A percentile compares a stretch with the other conserved stretches of the same genome.
Evolutionary conservation across 2,329 filamentous ascomycete species (phyloP).

Genomic region (Cryphonectria parasitica): DNA sequence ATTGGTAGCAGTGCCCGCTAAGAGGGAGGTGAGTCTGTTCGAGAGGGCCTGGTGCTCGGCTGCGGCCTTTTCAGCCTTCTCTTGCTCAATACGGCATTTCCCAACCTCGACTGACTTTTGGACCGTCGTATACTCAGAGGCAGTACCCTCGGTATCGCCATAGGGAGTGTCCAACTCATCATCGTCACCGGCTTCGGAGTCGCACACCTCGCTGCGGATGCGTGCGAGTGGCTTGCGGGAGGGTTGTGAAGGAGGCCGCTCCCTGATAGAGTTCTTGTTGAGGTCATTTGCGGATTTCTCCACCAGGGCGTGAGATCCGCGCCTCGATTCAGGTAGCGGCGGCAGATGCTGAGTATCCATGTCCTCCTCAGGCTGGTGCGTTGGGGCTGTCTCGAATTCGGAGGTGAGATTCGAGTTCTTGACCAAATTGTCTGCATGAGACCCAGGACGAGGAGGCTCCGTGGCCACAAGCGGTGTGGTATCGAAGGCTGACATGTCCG

Average conservation of each 20-base stretch:
- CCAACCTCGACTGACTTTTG: slow-evolving; percentile 20
- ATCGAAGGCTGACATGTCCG: slow-evolving; percentile 30
- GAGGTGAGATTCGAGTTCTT: slow-evolving; percentile 27
- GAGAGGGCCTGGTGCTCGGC: slow-evolving; percentile 48
- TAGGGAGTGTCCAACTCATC: slow-evolving; percentile 15
- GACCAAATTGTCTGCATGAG: slow-evolving; percentile 5
- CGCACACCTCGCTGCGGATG: slow-evolving; percentile 46
- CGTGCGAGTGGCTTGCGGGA: slow-evolving; percentile 36
- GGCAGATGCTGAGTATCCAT: background rate
- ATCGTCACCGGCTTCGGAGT: slow-evolving; percentile 38
- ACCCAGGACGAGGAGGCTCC: slow-evolving; percentile 10
- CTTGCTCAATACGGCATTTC: slow-evolving; percentile 24
- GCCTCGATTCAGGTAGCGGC: slow-evolving; percentile 35
- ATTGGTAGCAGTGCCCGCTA: slow-evolving; percentile 36
- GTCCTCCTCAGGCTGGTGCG: slow-evolving; percentile 36
- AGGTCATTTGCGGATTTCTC: slow-evolving; percentile 47
- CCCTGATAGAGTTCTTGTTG: slow-evolving; percentile 46
- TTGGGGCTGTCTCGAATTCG: slow-evolving; percentile 37
- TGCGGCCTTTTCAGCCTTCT: slow-evolving; percentile 31
- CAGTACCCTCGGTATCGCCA: slow-evolving; percentile 22
- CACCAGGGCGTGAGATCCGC: slow-evolving; percentile 42
- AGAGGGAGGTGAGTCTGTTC: slow-evolving; percentile 48
- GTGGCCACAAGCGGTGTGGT: slow-evolving; percentile 20
- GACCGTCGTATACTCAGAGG: background rate
- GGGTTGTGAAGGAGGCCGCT: slow-evolving; percentile 32